phyloP scores from a whole-genome alignment of 768 basidiomycete species.

The Clavaria fumosa region DNA sequence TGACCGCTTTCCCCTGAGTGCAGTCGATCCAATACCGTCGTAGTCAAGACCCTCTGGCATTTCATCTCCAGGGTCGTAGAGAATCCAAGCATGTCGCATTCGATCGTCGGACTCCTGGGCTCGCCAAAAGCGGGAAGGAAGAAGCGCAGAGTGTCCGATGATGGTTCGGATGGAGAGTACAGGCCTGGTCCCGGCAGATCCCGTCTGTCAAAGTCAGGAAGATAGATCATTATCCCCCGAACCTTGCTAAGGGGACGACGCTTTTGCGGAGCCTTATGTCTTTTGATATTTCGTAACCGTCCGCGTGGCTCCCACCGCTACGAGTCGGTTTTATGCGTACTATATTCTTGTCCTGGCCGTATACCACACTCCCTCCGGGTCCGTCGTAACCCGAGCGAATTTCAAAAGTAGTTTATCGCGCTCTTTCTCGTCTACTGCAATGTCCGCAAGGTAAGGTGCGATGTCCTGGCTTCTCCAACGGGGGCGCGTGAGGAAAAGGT shows the following conservation, averaged over 20 bases:
- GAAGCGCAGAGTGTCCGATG: slow-evolving; percentile 22
- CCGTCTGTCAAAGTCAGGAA: too few species aligned
- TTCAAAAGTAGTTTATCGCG: slow-evolving; percentile 79
- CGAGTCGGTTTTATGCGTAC: not conserved
- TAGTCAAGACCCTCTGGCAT: slow-evolving; percentile 43
- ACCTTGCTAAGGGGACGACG: too few species aligned
- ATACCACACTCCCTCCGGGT: slow-evolving; percentile 55
- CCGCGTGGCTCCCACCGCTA: too few species aligned
- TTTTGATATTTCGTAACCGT: too few species aligned
- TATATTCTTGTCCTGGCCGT: slow-evolving; percentile 49
- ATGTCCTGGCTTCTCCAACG: slow-evolving; percentile 75
- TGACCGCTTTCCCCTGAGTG: too few species aligned
- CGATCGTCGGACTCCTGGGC: slow-evolving; percentile 14
- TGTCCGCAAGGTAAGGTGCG: slow-evolving; percentile 63
- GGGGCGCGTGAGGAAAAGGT: slow-evolving; percentile 69
- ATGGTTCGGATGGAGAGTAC: slow-evolving; percentile 30
- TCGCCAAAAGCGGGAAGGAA: slow-evolving; percentile 9
- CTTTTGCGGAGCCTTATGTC: too few species aligned
- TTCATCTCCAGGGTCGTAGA: slow-evolving; percentile 29
- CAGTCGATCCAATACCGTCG: slow-evolving; percentile 40
- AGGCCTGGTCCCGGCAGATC: slow-evolving; percentile 28
- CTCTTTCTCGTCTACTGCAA: slow-evolving; percentile 74
- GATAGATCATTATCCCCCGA: too few species aligned
- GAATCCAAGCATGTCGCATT: slow-evolving; percentile 18
- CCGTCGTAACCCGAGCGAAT: slow-evolving; percentile 66